Evolutionary conservation across 2,329 filamentous ascomycete genomes (phyloP).

Genomic region (Fusarium sarcochroum): DNA sequence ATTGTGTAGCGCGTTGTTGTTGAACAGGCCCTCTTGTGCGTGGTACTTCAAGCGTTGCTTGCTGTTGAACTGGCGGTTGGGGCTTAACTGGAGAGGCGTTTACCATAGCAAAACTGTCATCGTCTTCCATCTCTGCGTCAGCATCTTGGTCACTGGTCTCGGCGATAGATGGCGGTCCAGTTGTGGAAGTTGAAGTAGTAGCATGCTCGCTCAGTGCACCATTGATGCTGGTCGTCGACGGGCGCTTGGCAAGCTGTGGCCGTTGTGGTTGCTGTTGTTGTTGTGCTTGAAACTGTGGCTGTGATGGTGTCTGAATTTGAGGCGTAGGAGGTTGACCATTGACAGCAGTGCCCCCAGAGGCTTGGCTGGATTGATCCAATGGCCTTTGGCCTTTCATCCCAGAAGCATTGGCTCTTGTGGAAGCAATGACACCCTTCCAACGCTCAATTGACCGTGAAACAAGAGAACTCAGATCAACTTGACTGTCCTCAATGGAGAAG

Average conservation of each 20-base stretch:
- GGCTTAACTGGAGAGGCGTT: conserved; percentile 57
- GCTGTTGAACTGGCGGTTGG: conserved; percentile 57
- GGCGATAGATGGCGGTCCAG: conserved; percentile 58
- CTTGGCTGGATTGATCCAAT: conserved; percentile 56
- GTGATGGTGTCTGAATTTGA: conserved; percentile 41
- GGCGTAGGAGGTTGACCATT: conserved; percentile 38
- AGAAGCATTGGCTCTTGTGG: conserved; percentile 58
- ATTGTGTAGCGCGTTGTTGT: conserved; percentile 52
- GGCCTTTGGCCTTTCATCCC: conserved; percentile 67
- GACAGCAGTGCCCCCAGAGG: conserved; percentile 38
- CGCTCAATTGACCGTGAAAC: conserved; percentile 70
- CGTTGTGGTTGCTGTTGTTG: conserved; percentile 39
- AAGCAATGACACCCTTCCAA: conserved; percentile 73
- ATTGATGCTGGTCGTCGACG: conserved; percentile 55
- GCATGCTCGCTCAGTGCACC: conserved; percentile 53
- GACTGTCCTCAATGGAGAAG: conserved; percentile 64
- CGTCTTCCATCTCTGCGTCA: conserved; percentile 70
- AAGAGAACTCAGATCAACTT: conserved; percentile 65
- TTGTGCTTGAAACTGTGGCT: conserved; percentile 39
- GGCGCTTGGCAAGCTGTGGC: conserved; percentile 46
- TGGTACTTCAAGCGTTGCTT: conserved; percentile 60
- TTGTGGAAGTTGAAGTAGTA: conserved; percentile 52
- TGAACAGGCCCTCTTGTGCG: conserved; percentile 57
- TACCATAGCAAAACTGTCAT: conserved; percentile 68
- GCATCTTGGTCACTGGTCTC: conserved; percentile 63